Evolutionary conservation across 2,329 filamentous ascomycete genomes (phyloP), one percentile per base, ranked within the genome.

Genomic region (Fusarium denticulatum): DNA sequence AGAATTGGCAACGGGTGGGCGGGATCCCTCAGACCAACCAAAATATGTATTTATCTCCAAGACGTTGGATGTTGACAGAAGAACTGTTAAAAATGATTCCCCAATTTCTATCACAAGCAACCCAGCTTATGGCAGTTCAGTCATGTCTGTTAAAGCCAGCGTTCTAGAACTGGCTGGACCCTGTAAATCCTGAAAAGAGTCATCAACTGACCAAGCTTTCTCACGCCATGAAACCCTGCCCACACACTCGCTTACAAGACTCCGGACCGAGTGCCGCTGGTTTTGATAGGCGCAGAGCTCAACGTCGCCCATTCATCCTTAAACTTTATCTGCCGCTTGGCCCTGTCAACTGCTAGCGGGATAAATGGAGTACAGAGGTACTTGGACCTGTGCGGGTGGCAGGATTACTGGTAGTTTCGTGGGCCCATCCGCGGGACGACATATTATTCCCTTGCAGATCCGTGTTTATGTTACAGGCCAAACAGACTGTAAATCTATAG

Each of bases 101-200:
- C 0, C 6, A 7, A 11, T 10, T 5, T 28, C 6, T 11, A 22
- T 5, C 20, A 32, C 7, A 2, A 49, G 4, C 12, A 15, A 8
- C 8, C 18, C 30, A 6, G 2, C 9, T 22, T 24, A 18, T 13
- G 49, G n/a, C 32, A 16, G 24, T 18, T 55, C 24, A 37, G 14
- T 20, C 20, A 7, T 40, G 26, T n/a, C 24, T 22, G 6, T 16
- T 7, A 1, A 1, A 15, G 20, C 8, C 8, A 10, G 16, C 15
- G 36, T n/a, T n/a, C 50, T 55, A 18, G 26, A 53, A 22, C 22
- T 37, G 7, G 2, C 3, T 15, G 7, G 32, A n/a, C 50, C 50
- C 24, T 39, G 34, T 4, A 13, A 18, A 28, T 55, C 18, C n/a
- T 20, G 9, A 26, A 36, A 7, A 8, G 50, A 34, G 24, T 53